phyloP scores from a whole-genome alignment of 371 early-diverging fungal genomes.

The Rhizopus arrhizus region DNA sequence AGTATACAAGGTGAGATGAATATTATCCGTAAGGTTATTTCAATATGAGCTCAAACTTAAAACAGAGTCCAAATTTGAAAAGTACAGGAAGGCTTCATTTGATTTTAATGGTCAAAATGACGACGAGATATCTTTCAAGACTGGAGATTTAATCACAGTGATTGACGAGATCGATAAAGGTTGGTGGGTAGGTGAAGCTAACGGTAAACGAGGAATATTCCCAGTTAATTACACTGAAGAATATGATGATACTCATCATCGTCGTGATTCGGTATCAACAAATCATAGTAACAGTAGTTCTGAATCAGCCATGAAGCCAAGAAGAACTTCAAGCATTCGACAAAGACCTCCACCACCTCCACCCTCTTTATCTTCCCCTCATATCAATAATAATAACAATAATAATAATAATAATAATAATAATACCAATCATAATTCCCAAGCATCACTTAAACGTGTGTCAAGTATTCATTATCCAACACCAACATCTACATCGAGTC shows the following conservation, averaged over 20 bases:
- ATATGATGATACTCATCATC: background rate
- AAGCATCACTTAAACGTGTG: background rate
- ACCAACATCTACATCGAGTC: background rate
- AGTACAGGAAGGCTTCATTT: conserved; percentile 56
- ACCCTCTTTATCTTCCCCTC: conserved; percentile 6
- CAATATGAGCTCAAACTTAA: background rate
- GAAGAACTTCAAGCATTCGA: background rate
- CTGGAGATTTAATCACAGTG: conserved; percentile 76
- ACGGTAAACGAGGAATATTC: conserved; percentile 70
- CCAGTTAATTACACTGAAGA: conserved; percentile 79
- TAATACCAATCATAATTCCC: background rate
- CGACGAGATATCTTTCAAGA: conserved; percentile 72
- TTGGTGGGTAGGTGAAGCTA: conserved; percentile 84
- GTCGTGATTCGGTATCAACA: background rate
- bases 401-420: background rate
- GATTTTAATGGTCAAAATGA: conserved; percentile 65
- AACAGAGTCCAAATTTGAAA: background rate
- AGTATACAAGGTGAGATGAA: background rate
- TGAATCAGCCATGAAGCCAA: background rate
- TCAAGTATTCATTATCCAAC: background rate
- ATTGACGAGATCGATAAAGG: conserved; percentile 80
- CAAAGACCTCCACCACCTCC: conserved; percentile 17
- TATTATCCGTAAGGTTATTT: background rate
- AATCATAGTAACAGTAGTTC: background rate
- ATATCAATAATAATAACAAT: background rate